Conservation (phyloP, 2,329 filamentous ascomycete genomes). For the Talaromyces sp. region DNA sequence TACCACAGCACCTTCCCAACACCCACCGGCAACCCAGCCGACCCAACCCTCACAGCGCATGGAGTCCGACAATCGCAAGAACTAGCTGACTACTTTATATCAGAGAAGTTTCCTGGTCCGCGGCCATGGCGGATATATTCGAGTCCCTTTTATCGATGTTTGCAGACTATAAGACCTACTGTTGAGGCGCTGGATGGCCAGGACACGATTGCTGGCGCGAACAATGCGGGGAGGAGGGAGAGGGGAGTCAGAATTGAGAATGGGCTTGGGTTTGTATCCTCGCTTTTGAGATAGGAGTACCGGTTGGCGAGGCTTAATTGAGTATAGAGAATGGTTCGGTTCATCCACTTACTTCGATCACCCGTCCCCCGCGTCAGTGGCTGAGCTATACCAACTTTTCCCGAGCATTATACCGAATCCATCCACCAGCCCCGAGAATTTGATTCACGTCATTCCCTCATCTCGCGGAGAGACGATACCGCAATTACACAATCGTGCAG, state of each 20-base stretch:
- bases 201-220: not conserved
- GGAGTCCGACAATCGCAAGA: constrained; percentile 80
- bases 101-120: constrained; percentile 30
- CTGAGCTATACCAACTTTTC: constrained; percentile 64
- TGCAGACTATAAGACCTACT: constrained; percentile 74
- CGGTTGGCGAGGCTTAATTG: not conserved
- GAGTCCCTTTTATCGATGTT: constrained; percentile 80
- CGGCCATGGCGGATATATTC: constrained; percentile 63
- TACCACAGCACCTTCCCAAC: constrained; percentile 71
- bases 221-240: constrained; percentile 26
- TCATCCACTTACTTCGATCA: constrained; percentile 74
- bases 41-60: constrained; percentile 81
- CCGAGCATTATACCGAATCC: constrained; percentile 48
- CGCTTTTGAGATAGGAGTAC: not conserved
- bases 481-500: constrained; percentile 75
- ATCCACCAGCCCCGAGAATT: constrained; percentile 48
- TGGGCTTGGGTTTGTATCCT: constrained; percentile 46
- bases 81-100: constrained; percentile 52
- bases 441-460: constrained; percentile 63
- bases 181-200: constrained; percentile 38
- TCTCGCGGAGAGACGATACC: constrained; percentile 73
- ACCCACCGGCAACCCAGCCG: constrained; percentile 82
- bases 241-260: constrained; percentile 48
- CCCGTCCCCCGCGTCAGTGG: constrained; percentile 66
- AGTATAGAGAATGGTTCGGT: constrained; percentile 81